phyloP scores from a whole-genome alignment of 208 protist species.

The Leishmania amazonensis region DNA sequence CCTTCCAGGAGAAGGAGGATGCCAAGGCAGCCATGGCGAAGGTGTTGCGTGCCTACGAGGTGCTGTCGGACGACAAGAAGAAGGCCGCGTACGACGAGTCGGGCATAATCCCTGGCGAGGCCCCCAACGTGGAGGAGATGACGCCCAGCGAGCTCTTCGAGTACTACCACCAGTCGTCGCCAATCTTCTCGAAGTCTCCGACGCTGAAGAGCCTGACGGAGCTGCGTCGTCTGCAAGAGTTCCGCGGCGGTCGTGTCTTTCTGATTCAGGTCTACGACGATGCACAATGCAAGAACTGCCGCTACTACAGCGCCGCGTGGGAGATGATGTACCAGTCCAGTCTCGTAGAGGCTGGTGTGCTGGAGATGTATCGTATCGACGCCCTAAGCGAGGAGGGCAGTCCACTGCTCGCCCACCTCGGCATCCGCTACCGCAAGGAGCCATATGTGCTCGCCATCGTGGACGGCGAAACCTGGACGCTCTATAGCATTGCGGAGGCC shows the following conservation, averaged over 20 bases:
- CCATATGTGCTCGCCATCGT: slow-evolving; percentile 58
- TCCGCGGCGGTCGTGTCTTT: slow-evolving; percentile 68
- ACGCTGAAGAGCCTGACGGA: slow-evolving; percentile 46
- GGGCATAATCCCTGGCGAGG: slow-evolving; percentile 72
- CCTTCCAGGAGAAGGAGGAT: slow-evolving; percentile 74
- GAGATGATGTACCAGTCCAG: slow-evolving; percentile 69
- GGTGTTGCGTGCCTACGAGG: slow-evolving; percentile 79
- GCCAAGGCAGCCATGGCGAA: slow-evolving; percentile 86
- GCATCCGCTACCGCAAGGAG: slow-evolving; percentile 31
- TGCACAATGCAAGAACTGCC: slow-evolving; percentile 49
- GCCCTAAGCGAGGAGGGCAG: slow-evolving; percentile 50
- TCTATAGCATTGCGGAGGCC: slow-evolving; percentile 43
- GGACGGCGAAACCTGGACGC: slow-evolving; percentile 66
- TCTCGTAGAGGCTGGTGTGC: slow-evolving; percentile 52
- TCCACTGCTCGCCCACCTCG: slow-evolving; percentile 44
- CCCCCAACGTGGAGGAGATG: slow-evolving; percentile 42
- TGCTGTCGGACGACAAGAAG: slow-evolving; percentile 76
- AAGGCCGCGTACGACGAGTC: slow-evolving; percentile 69
- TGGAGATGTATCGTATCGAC: slow-evolving; percentile 88
- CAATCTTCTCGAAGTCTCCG: slow-evolving; percentile 78
- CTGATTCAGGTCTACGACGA: slow-evolving; percentile 84
- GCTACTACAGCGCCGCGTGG: slow-evolving; percentile 61
- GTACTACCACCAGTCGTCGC: slow-evolving; percentile 68
- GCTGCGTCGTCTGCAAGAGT: slow-evolving; percentile 59
- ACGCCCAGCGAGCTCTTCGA: slow-evolving; percentile 68